Evolutionary conservation across 2,329 filamentous ascomycete genomes (phyloP).

Genomic region (Aureobasidium sp.): DNA sequence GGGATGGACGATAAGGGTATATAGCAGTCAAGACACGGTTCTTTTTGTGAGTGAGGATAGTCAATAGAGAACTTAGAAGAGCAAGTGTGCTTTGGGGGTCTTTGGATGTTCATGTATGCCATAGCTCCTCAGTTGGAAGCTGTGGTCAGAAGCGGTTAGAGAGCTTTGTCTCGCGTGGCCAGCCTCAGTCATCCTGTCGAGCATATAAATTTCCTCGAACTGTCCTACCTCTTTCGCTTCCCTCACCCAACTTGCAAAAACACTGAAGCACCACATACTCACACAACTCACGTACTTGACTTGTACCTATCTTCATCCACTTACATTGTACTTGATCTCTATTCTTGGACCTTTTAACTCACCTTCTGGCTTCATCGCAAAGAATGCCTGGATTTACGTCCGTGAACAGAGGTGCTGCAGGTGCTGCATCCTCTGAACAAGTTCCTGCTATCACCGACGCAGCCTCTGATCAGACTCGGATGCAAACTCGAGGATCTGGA

Average conservation of each 20-base stretch:
- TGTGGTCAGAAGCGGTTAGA: not conserved
- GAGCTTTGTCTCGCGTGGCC: not conserved
- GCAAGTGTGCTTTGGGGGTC: not conserved
- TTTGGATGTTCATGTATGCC: not conserved
- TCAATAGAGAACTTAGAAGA: not conserved
- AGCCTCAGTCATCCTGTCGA: not conserved
- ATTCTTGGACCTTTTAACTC: not conserved
- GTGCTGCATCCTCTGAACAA: not conserved
- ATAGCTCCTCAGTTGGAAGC: not conserved
- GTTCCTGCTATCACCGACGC: not conserved
- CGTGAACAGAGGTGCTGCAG: not conserved
- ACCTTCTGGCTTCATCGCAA: not conserved
- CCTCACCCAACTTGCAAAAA: not conserved
- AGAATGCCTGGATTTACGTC: not conserved
- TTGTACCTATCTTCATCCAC: not conserved
- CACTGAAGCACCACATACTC: not conserved
- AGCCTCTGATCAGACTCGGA: not conserved
- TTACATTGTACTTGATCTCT: not conserved
- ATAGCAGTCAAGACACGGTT: not conserved
- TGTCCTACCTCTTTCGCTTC: not conserved
- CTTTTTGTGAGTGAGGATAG: not conserved
- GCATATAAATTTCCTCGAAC: not conserved
- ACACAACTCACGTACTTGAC: not conserved
- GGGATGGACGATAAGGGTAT: not conserved
- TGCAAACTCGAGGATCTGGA: not conserved